These are phyloP conservation scores for Pascua sp. DNA, from an alignment of 1,284 basidiomycete genomes.

Conservation along the genomic window DNA sequence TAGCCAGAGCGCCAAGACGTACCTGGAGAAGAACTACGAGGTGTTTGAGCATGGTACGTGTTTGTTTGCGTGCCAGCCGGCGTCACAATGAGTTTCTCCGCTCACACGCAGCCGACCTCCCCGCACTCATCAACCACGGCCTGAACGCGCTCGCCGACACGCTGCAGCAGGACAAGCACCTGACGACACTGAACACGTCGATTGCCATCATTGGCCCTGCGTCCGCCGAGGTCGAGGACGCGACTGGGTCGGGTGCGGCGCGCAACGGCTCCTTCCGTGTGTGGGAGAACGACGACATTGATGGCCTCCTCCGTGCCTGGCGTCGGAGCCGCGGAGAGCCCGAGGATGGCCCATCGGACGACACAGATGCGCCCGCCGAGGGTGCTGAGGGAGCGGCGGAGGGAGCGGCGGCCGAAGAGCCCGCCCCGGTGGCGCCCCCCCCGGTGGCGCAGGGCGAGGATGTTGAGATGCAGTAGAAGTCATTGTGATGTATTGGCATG, in stretches of 20 bases:
- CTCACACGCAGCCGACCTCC: constrained; percentile 62
- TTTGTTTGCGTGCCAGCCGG: background rate
- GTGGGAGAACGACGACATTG: constrained; percentile 58
- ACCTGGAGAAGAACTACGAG: constrained; percentile 90
- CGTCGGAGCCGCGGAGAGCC: constrained; percentile 45
- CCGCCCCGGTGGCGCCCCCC: too few species aligned
- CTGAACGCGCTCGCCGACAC: constrained; percentile 90
- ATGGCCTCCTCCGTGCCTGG: constrained; percentile 62
- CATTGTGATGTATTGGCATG: too few species aligned
- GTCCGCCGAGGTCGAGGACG: constrained; percentile 27
- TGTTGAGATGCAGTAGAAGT: too few species aligned
- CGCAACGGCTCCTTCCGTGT: constrained; percentile 43
- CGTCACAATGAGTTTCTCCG: background rate
- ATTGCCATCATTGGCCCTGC: constrained; percentile 79
- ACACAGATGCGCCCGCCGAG: constrained; percentile 11
- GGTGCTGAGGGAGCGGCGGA: background rate
- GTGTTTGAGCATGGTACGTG: constrained; percentile 75
- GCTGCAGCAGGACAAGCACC: constrained; percentile 93
- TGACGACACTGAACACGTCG: constrained; percentile 85
- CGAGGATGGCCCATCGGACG: constrained; percentile 42
- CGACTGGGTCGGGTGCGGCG: constrained; percentile 29
- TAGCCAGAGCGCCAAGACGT: constrained; percentile 97
- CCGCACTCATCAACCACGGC: constrained; percentile 84
- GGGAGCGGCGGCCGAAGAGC: background rate
- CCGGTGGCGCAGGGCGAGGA: too few species aligned